These are phyloP conservation scores for Xylaria sp. DNA, from an alignment of 2,329 filamentous ascomycete genomes.

Conservation along the genomic window DNA sequence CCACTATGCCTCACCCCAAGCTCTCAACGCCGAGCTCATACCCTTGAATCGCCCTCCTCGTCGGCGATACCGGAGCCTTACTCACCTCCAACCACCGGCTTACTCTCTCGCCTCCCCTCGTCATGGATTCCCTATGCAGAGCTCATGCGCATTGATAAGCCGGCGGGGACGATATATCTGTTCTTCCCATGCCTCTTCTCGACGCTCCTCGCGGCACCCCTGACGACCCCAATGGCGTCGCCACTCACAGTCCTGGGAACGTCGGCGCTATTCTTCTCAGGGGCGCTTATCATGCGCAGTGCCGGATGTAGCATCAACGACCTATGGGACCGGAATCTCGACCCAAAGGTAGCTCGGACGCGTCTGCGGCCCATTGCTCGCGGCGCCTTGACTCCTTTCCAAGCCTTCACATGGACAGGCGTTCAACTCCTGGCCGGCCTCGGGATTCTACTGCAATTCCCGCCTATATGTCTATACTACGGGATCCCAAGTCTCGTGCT, in stretches of 20 bases:
- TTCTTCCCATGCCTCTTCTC: conserved; percentile 89
- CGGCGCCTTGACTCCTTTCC: conserved; percentile 76
- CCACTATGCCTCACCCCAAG: conserved; percentile 10
- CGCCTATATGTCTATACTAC: conserved; percentile 78
- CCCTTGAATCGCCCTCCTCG: conserved; percentile 42
- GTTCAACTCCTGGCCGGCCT: conserved; percentile 79
- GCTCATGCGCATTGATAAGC: conserved; percentile 83
- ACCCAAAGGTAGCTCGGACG: conserved; percentile 81
- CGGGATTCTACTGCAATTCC: conserved; percentile 80
- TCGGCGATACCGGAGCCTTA: conserved; percentile 58
- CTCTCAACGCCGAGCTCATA: conserved; percentile 41
- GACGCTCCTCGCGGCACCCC: conserved; percentile 80
- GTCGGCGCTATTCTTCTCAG: conserved; percentile 76
- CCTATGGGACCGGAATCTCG: conserved; percentile 88
- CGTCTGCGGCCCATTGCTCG: conserved; percentile 83
- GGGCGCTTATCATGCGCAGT: conserved; percentile 86
- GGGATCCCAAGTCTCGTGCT: conserved; percentile 79
- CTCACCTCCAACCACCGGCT: conserved; percentile 74
- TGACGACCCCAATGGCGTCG: conserved; percentile 69
- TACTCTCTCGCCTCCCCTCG: conserved; percentile 75
- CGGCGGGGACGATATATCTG: conserved; percentile 83
- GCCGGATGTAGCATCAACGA: conserved; percentile 92
- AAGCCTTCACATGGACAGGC: conserved; percentile 80
- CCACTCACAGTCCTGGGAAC: conserved; percentile 73
- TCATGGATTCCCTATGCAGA: conserved; percentile 85